phyloP scores from a whole-genome alignment of 352 stramenopile species.

The Paralagenidium karlingii region DNA sequence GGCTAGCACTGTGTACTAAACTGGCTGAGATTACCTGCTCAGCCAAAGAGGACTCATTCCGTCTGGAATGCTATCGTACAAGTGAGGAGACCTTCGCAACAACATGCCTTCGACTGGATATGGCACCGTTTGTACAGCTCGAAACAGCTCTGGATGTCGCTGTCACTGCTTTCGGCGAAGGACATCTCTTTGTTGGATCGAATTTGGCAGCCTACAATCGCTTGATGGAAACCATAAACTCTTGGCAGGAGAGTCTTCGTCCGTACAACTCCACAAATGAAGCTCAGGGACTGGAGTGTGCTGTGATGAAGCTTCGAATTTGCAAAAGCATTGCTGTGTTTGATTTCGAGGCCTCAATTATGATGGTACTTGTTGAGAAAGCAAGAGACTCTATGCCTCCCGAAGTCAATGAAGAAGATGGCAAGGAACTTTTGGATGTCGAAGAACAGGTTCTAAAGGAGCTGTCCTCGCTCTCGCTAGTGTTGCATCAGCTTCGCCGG shows the following conservation, averaged over 20 bases:
- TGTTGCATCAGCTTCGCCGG: constrained; percentile 46
- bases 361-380: too few species aligned
- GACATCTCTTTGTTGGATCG: constrained; percentile 28
- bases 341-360: neutral
- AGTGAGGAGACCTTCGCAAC: constrained; percentile 48
- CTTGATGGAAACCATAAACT: constrained; percentile 28
- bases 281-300: constrained; percentile 33
- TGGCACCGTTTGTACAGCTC: constrained; percentile 18
- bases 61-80: constrained; percentile 59
- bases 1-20: neutral
- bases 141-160: constrained; percentile 45
- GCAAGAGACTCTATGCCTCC: too few species aligned
- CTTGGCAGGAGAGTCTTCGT: constrained; percentile 28
- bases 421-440: neutral
- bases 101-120: constrained; percentile 27
- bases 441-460: constrained; percentile 28
- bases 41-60: constrained; percentile 56
- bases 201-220: constrained; percentile 29
- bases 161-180: constrained; percentile 39
- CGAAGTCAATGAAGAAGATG: neutral
- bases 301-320: constrained; percentile 48
- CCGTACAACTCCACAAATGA: constrained; percentile 1
- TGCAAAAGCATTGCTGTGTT: constrained; percentile 33
- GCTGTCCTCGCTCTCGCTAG: constrained; percentile 22
- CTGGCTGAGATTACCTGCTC: constrained; percentile 40